A percentile compares a stretch with the other conserved stretches of the same genome.
These are phyloP conservation scores for Candida piceae DNA, from an alignment of 805 yeast genomes.

Conservation along the genomic window DNA sequence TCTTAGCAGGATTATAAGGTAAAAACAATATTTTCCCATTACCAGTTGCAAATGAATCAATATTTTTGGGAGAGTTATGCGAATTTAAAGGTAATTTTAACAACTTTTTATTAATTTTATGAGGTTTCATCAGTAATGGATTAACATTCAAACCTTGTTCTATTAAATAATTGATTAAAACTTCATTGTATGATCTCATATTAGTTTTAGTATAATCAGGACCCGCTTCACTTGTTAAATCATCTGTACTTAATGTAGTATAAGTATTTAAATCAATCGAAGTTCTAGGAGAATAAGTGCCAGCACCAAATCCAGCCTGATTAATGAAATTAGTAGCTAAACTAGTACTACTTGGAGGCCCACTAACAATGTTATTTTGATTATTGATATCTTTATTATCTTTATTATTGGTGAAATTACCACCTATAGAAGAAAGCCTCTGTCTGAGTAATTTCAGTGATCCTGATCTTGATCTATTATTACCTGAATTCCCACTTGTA, in stretches of 20 bases:
- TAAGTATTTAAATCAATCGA: slow-evolving; percentile 17
- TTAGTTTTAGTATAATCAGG: slow-evolving; percentile 17
- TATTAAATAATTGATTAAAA: slow-evolving; percentile 18
- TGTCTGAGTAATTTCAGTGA: slow-evolving; percentile 17
- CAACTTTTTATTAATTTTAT: slow-evolving; percentile 10
- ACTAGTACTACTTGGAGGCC: neutral
- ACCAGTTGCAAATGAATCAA: slow-evolving; percentile 26
- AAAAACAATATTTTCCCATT: slow-evolving; percentile 31
- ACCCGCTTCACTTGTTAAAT: slow-evolving; percentile 19
- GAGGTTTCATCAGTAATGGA: slow-evolving; percentile 20
- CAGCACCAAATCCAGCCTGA: slow-evolving; percentile 2
- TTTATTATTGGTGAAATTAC: neutral
- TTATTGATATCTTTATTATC: neutral
- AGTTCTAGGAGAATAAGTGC: slow-evolving; percentile 16
- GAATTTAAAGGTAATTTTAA: slow-evolving; percentile 6
- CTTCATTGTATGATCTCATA: slow-evolving; percentile 24
- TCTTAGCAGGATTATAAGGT: slow-evolving; percentile 31
- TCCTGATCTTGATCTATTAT: slow-evolving; percentile 16
- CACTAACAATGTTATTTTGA: neutral
- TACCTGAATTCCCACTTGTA: neutral
- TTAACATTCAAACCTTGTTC: slow-evolving; percentile 28
- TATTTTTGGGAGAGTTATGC: slow-evolving; percentile 7
- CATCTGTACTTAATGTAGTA: slow-evolving; percentile 21
- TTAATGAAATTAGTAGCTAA: neutral
- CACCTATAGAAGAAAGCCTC: slow-evolving; percentile 13